Percentiles rank a stretch among this genome's conserved stretches.
Conservation (phyloP, 2,329 filamentous ascomycete species). For the Arachnopeziza araneosa region DNA sequence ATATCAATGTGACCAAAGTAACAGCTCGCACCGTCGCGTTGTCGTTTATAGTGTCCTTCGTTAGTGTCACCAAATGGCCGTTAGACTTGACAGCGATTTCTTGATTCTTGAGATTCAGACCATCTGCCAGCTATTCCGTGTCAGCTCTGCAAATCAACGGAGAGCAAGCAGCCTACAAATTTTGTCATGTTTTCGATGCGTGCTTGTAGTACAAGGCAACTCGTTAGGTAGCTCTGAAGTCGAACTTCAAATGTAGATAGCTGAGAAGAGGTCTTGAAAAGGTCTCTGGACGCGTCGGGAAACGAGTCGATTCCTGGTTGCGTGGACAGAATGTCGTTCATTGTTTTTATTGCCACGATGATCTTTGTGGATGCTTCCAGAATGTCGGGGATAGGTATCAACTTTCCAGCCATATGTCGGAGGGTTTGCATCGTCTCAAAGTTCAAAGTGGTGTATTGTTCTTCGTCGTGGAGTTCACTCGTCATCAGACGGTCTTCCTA, state of each 20-base stretch:
- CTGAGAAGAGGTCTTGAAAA: too few relatives aligned
- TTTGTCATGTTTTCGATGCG: slow-evolving; percentile 3
- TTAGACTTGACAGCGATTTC: slow-evolving; percentile 5
- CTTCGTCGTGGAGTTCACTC: neutral
- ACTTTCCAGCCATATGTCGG: slow-evolving; percentile 1
- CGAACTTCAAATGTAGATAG: neutral
- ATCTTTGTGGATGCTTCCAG: neutral
- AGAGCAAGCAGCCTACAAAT: slow-evolving; percentile 1
- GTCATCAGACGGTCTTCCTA: slow-evolving; percentile 9
- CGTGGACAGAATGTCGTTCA: too few relatives aligned
- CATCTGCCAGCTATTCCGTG: slow-evolving; percentile 3
- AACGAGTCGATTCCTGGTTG: neutral
- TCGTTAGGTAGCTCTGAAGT: slow-evolving; percentile 2
- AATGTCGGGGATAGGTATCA: slow-evolving; percentile 2
- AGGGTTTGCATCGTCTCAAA: slow-evolving; percentile 4
- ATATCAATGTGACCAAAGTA: slow-evolving; percentile 28
- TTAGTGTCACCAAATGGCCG: slow-evolving; percentile 20
- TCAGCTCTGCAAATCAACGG: neutral
- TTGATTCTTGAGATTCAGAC: slow-evolving; percentile 8
- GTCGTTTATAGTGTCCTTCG: slow-evolving; percentile 25
- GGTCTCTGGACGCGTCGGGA: too few relatives aligned
- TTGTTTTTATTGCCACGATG: too few relatives aligned
- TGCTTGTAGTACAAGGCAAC: neutral
- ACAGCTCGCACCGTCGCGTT: slow-evolving; percentile 26
- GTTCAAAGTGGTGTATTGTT: neutral